phyloP scores from a whole-genome alignment of 306 rosid genomes.

The Cicer pinnatifidum region DNA sequence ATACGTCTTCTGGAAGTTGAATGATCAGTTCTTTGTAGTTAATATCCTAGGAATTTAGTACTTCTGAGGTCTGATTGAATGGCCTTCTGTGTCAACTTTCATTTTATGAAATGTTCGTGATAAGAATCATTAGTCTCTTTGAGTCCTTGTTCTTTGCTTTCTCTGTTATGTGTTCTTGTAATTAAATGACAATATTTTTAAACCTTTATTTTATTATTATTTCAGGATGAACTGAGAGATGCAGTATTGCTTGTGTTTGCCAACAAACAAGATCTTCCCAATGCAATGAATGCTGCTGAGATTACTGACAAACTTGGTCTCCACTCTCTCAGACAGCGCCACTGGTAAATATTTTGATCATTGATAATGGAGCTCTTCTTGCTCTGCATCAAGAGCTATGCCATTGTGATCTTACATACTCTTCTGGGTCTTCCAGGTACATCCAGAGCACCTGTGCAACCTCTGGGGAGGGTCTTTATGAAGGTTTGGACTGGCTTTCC shows the following conservation, averaged over 20 bases:
- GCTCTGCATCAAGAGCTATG: background rate
- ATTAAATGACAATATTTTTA: conserved; percentile 4
- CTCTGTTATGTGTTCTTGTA: conserved; percentile 8
- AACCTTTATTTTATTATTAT: conserved; percentile 29
- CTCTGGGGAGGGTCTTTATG: conserved; percentile 98
- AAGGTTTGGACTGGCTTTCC: conserved; percentile 99
- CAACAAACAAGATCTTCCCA: conserved; percentile 99
- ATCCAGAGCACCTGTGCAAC: conserved; percentile 99
- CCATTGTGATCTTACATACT: conserved; percentile 37
- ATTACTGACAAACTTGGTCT: conserved; percentile 99
- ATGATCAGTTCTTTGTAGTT: conserved; percentile 1
- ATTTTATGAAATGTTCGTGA: conserved; percentile 5
- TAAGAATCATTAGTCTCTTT: conserved; percentile 18
- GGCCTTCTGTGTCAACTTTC: conserved; percentile 19
- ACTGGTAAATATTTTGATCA: conserved; percentile 63
- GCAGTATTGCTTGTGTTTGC: conserved; percentile 99
- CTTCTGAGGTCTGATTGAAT: background rate
- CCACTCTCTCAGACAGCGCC: conserved; percentile 99
- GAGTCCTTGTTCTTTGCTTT: conserved; percentile 1
- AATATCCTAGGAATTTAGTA: conserved; percentile 24
- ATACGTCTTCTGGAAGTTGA: conserved; percentile 9
- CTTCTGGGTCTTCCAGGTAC: conserved; percentile 66
- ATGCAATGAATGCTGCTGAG: conserved; percentile 99
- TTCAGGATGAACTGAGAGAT: conserved; percentile 96
- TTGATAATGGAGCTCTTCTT: conserved; percentile 4